phyloP scores from a whole-genome alignment of 192 early-diverging fungal genomes.

The Nowakowskiella sp. region DNA sequence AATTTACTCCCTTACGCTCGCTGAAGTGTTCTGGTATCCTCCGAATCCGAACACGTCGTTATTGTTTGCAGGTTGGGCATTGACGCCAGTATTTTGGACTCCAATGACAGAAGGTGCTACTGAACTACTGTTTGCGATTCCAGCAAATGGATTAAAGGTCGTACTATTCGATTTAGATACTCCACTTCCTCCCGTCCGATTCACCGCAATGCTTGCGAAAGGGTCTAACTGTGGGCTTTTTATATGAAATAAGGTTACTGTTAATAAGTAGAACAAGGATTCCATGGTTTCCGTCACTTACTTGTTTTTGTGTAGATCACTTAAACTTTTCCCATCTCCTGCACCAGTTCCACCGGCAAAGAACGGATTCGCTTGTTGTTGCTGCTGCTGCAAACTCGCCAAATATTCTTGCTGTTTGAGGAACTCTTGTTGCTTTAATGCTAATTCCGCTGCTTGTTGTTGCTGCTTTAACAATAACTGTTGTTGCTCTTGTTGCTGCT shows the following conservation, averaged over 20 bases:
- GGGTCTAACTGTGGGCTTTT: not conserved
- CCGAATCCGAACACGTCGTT: not conserved
- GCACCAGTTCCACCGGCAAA: too few relatives aligned
- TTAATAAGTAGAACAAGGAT: not conserved
- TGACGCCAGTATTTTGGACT: not conserved
- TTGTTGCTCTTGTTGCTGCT: constrained; percentile 25
- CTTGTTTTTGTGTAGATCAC: not conserved
- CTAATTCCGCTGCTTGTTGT: not conserved
- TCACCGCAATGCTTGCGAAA: not conserved
- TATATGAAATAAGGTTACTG: not conserved
- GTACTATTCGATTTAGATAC: not conserved
- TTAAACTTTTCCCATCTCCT: not conserved
- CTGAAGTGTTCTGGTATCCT: not conserved
- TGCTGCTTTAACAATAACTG: constrained; percentile 19
- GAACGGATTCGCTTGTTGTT: not conserved
- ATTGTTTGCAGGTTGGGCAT: not conserved
- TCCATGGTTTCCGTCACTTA: not conserved
- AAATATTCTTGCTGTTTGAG: not conserved
- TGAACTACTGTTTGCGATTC: not conserved
- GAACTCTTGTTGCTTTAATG: not conserved
- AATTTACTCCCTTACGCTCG: not conserved
- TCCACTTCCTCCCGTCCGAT: not conserved
- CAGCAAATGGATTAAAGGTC: not conserved
- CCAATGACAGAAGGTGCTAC: not conserved
- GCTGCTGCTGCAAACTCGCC: not conserved